Evolutionary conservation across 257 asterid genomes (phyloP), one percentile per base, ranked within the genome.

Genomic region (Scutellaria minor): DNA sequence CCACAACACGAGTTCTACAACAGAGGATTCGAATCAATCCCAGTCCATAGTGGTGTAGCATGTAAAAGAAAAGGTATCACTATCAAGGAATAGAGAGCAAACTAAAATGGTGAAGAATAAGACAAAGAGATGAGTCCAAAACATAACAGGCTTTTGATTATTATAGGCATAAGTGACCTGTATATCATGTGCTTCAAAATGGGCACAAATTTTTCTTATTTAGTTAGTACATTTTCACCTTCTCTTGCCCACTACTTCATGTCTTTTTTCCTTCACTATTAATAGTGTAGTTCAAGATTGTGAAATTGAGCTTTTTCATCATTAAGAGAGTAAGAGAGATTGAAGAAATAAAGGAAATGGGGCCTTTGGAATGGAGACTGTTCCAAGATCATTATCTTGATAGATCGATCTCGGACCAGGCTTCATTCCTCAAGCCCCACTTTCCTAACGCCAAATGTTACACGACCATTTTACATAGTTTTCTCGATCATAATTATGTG

Each of bases 371-470:
- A 82, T 84, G 95, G 73, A 86, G 92, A 74, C 85, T 86, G 95
- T 53, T 78, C 78, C 82, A 78, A 78, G 82, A 78, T 68, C 39
- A 31, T 9, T 0, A 6, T 39, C 51, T 47, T 31, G 8, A 22
- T 5, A 46, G 39, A 71, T 27, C 56, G 83, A 77, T 88, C 87
- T 86, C 95, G 95, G 96, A 87, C 94, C 96, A 87, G 96, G 96
- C 96, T 90, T 90, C 94, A 87, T 86, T 90, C 89, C 88, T 81
- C 80, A 80, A 88, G 15, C 89, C 76, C 48, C 81, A 56, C 65
- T 80, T 82, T 79, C 80, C 81, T 70, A 31, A 18, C 10, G 5
- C 18, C 44, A 53, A 24, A 24, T n/a, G n/a, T n/a, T n/a, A n/a
- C 47, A 55, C 51, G 13, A 6, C 5, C 27, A 1, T 8, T 52